These are phyloP conservation scores for Fusarium dlaminii DNA, from an alignment of 2,329 filamentous ascomycete genomes.

Conservation along the genomic window DNA sequence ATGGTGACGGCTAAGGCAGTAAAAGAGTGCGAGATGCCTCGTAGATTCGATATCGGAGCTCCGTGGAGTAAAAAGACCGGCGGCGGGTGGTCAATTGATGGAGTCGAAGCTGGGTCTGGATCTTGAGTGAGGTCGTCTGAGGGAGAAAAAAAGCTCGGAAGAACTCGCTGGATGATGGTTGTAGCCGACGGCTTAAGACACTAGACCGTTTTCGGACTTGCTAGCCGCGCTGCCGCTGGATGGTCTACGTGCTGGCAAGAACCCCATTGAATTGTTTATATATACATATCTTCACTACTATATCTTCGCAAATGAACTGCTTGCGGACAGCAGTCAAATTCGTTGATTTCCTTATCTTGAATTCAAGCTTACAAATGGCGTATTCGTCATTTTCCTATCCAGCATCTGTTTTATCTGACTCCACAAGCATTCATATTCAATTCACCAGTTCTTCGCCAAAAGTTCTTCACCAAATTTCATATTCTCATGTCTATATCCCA, in stretches of 20 bases:
- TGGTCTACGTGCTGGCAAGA: slow-evolving; percentile 22
- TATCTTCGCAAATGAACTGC: neutral
- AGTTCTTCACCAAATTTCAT: slow-evolving; percentile 5
- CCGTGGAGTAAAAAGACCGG: slow-evolving; percentile 39
- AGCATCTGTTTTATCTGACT: neutral
- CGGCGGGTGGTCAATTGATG: slow-evolving; percentile 51
- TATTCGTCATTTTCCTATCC: neutral
- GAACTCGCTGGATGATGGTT: slow-evolving; percentile 51
- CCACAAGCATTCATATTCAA: neutral
- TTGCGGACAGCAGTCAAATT: neutral
- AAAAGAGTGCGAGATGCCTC: slow-evolving; percentile 34
- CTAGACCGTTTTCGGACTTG: slow-evolving; percentile 46
- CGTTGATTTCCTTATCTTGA: neutral
- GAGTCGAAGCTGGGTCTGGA: slow-evolving; percentile 40
- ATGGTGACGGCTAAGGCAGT: slow-evolving; percentile 44
- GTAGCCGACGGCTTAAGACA: slow-evolving; percentile 35
- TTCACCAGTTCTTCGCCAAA: neutral
- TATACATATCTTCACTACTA: neutral
- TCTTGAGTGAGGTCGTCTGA: slow-evolving; percentile 45
- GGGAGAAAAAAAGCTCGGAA: slow-evolving; percentile 61
- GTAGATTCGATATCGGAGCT: slow-evolving; percentile 42
- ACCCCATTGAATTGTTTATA: slow-evolving; percentile 1
- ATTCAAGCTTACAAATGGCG: neutral
- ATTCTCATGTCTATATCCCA: slow-evolving; percentile 37
- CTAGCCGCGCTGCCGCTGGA: slow-evolving; percentile 23